These are phyloP conservation scores for Carex pumila DNA, from an alignment of 176 grass and related monocot species.

Conservation along the genomic window DNA sequence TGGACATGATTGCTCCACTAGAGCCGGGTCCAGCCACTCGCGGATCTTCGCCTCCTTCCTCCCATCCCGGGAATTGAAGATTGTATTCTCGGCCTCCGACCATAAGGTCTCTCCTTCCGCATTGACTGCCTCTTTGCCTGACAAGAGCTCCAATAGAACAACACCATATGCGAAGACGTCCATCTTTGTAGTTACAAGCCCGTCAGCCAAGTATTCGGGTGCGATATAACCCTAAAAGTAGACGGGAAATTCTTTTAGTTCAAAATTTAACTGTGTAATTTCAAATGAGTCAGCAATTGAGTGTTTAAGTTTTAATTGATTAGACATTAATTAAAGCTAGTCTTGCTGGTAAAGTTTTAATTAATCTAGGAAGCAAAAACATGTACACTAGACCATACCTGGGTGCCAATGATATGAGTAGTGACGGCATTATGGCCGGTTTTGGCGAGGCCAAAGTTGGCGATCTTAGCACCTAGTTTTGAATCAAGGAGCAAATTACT, in stretches of 20 bases:
- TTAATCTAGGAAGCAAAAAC: background rate
- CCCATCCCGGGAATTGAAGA: constrained; percentile 37
- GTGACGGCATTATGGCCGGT: constrained; percentile 88
- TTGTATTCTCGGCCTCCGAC: constrained; percentile 51
- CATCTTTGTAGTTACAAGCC: constrained; percentile 93
- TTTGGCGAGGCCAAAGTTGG: constrained; percentile 98
- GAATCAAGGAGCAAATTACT: constrained; percentile 89
- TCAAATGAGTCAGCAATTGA: background rate
- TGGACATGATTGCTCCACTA: constrained; percentile 60
- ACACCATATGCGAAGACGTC: constrained; percentile 92
- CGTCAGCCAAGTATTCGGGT: constrained; percentile 85
- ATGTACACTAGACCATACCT: constrained; percentile 8
- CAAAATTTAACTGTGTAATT: background rate
- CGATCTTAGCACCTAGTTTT: constrained; percentile 77
- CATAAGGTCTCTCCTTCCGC: constrained; percentile 51
- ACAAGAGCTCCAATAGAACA: constrained; percentile 81
- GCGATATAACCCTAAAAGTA: constrained; percentile 62
- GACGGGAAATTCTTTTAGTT: background rate
- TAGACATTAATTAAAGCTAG: background rate
- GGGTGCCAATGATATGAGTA: constrained; percentile 93
- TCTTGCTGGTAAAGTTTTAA: background rate
- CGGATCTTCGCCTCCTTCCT: constrained; percentile 33
- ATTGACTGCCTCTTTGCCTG: constrained; percentile 50
- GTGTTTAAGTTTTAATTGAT: background rate
- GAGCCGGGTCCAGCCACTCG: constrained; percentile 66